A percentile compares a stretch with the other conserved stretches of the same genome.
Evolutionary conservation across 768 basidiomycete species (phyloP).

Genomic region (Suillus variegatus): DNA sequence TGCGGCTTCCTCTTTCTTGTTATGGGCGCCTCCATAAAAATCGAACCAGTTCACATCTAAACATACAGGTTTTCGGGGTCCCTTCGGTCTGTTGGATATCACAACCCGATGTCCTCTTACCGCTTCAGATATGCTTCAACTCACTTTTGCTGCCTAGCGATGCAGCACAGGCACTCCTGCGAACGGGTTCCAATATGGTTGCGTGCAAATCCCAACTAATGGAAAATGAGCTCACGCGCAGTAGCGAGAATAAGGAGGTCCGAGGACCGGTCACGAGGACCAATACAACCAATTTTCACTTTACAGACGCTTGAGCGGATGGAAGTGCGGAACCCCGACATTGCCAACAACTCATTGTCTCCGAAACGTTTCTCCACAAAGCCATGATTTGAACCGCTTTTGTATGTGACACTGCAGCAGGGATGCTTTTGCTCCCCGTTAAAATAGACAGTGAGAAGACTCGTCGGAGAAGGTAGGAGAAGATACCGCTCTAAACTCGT

Average conservation of each 20-base stretch:
- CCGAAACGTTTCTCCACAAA: conserved; percentile 15
- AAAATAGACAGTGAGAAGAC: conserved; percentile 30
- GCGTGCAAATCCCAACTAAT: conserved; percentile 8
- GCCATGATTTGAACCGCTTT: neutral
- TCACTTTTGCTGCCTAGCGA: conserved; percentile 6
- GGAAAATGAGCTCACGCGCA: conserved; percentile 10
- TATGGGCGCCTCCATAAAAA: conserved; percentile 6
- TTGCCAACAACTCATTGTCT: conserved; percentile 3
- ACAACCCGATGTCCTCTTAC: conserved; percentile 7
- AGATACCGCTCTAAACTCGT: conserved; percentile 10
- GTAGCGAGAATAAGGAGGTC: conserved; percentile 15
- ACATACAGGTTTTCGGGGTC: conserved; percentile 27
- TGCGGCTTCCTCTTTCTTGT: conserved; percentile 6
- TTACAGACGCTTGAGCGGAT: conserved; percentile 15
- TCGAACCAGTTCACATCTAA: conserved; percentile 24
- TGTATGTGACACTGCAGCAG: conserved; percentile 7
- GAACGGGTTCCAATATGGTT: neutral
- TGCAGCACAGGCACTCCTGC: neutral
- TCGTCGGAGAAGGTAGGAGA: conserved; percentile 12
- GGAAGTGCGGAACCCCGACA: conserved; percentile 19
- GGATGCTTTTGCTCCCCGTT: conserved; percentile 2
- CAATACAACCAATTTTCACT: conserved; percentile 12
- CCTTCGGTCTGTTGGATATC: neutral
- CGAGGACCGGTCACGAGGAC: conserved; percentile 19
- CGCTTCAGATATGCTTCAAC: conserved; percentile 15